Evolutionary conservation across 768 basidiomycete genomes (phyloP), one percentile per base, ranked within the genome.

Genomic region (Kwoniella sp.): DNA sequence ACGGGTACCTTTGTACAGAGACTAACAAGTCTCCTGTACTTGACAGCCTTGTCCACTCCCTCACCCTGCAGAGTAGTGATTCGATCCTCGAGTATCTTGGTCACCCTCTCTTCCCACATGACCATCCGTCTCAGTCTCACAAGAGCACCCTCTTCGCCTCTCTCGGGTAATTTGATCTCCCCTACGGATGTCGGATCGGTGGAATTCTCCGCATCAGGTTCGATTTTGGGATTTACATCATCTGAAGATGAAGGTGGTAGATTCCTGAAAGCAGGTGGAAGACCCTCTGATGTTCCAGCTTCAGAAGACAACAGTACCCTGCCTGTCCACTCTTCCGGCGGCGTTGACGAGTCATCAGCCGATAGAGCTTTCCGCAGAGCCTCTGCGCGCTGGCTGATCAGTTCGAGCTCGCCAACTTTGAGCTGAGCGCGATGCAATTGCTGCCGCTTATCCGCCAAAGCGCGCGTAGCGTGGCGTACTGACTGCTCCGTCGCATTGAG

Each of bases 1-100:
- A 90, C 84, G 1, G 90, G 86, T 51, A 93, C 88, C 22, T 90
- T 90, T 2, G 91, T 90, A 78, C 91, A 94, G 46, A 93, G 82
- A 15, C 92, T 87, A 25, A 99, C 88, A 64, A 98, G 88, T 81
- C 87, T 93, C 81, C 90, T 88, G 82, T 91, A 95, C 79, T 92
- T 88, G 72, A 89, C 88, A 76, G 93, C 90, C 81, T 90, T 92
- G 81, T 92, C 91, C 19, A 89, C 88, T 71, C 88, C 89, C 29
- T 88, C 87, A 49, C 89, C 90, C 69, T 90, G 86, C 67, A 94
- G 79, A 30, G 83, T 83, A 73, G 85, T 84, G 63, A 96, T 80
- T 64, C 90, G 84, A 64, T 85, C 83, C 67, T 85, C 83, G 79
- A 95, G 85, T 64, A 95, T 73, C 60, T 86, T 85, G 71, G 92